These are phyloP conservation scores for Termitomyces sp. DNA, from an alignment of 768 basidiomycete species.

Conservation along the genomic window DNA sequence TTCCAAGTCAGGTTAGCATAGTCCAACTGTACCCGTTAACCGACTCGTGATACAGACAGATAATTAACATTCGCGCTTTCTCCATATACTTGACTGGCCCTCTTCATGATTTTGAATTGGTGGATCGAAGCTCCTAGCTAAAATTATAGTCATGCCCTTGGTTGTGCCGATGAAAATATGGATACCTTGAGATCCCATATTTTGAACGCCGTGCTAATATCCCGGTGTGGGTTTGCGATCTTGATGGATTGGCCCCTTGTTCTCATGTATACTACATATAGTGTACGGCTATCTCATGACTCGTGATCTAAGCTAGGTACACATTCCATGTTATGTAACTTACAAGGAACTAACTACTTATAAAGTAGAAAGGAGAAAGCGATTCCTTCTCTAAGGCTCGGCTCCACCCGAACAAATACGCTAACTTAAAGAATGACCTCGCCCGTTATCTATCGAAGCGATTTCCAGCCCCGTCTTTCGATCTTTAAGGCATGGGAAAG, in stretches of 20 bases:
- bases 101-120: background rate
- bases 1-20: background rate
- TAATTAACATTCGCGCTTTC: background rate
- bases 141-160: background rate
- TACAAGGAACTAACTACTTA: background rate
- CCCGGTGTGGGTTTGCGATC: background rate
- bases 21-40: background rate
- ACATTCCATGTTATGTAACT: no score
- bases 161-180: background rate
- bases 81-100: background rate
- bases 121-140: background rate
- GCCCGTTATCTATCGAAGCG: slow-evolving; percentile 33
- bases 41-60: background rate
- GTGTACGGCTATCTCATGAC: background rate
- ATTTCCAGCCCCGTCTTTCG: slow-evolving; percentile 31
- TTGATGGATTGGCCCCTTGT: background rate
- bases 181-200: background rate
- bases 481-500: slow-evolving; percentile 47
- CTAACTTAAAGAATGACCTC: slow-evolving; percentile 1
- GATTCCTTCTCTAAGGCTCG: background rate
- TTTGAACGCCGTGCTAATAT: background rate
- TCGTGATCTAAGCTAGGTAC: background rate
- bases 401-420: background rate
- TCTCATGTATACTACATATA: background rate
- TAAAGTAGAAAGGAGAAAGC: background rate